Base-by-base conservation (phyloP, 2,329 filamentous ascomycete species). In the Penicillium olsonii region DNA sequence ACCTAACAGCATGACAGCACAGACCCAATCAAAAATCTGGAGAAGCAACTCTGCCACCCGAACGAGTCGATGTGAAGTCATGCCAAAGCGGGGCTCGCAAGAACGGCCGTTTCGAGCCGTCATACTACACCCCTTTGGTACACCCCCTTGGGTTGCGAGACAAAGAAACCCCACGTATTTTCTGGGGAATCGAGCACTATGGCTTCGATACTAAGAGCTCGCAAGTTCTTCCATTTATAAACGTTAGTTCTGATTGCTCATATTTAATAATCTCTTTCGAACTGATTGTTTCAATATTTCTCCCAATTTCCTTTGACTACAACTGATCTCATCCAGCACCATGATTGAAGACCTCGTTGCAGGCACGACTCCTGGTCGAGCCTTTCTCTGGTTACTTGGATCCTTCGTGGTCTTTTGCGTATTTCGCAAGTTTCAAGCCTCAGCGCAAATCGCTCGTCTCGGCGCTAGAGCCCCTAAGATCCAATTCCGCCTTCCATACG, bases 341-440 rank as follows among this genome's bases (percentile, higher is more conserved):
- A 81, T 57, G 67, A 65, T 84, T 42, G 81, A 83, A 58, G 59
- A 70, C 27, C 47, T 79, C 24, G 39, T 80, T 53, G 69, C 72
- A 50, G 67, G 74, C 49, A 58, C 77, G 61, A 80, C 80, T 48
- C 56, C 73, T 44, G 73, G 68, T 49, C 64, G 67, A 44, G 54
- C 73, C 15, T 47, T 73, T 39, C 42, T 76, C 24, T 65, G 75
- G 54, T 19, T 75, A 27, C 51, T 73, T 5, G 66, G 67, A 38
- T 60, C 69, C 10, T 73, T 74, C 39, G 47, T 71, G 5, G 38
- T 79, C 37, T 72, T 73, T 49, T 68, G 62, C 37, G 48, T 66
- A 38, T 45, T 65, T 38, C 60, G 61, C 34, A 66, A 65, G 45
- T 26, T 67, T 18, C 63, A 64, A 20, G 60, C 63, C n/a, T 59